Base-by-base conservation (phyloP, 371 early-diverging fungal species). In the Lichtheimia ornata region DNA sequence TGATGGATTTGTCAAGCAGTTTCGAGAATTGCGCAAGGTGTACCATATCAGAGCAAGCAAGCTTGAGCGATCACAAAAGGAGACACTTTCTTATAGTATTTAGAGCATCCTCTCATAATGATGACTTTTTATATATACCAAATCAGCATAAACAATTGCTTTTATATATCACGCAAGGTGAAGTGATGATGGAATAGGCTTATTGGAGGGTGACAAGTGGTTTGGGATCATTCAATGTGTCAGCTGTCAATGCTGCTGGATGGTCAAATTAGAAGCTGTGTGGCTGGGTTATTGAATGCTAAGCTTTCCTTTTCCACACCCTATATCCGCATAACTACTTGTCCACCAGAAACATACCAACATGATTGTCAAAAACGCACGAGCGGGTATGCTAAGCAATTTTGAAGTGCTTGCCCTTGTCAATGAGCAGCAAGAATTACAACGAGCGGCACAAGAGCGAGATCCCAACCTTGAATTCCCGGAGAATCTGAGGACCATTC, bases 31-130 rank as follows among this genome's bases (percentile, higher is more conserved):
- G 35, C 73, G 84, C 18, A 86, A 86, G 58, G 86, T 86, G 25
- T 86, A 86, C 56, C 86, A 86, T 71, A 60, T 86, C 55, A 74
- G 84, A 58, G 82, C 80, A 53, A 84, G 83, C 72, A 86, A 84
- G 64, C 67, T 82, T 28, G 86, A 86, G 59, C 67, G 82, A 42
- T 73, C 80, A 6, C 83, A 81, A 53, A 72, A 71, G 56, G 73
- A 77, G 35, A 70, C 20, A 24, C 15, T 61, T 22, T 47, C 47
- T 18, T 47, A 47, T 47, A 47, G 47, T 53, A 27, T 27, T 25
- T 53, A 28, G 54, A 35, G n/a, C 12, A n/a, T 22, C 53, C 24
- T 18, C 45, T 45, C 22, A 35, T 35, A 35, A 11, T 35, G 11
- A 35, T 28, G 28, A 28, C 7, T 7, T 22, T 22, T 22, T 22